Percentiles rank a stretch among this genome's conserved stretches.
Conservation (phyloP, 2,329 filamentous ascomycete species). For the Metarhizium anisopliae region DNA sequence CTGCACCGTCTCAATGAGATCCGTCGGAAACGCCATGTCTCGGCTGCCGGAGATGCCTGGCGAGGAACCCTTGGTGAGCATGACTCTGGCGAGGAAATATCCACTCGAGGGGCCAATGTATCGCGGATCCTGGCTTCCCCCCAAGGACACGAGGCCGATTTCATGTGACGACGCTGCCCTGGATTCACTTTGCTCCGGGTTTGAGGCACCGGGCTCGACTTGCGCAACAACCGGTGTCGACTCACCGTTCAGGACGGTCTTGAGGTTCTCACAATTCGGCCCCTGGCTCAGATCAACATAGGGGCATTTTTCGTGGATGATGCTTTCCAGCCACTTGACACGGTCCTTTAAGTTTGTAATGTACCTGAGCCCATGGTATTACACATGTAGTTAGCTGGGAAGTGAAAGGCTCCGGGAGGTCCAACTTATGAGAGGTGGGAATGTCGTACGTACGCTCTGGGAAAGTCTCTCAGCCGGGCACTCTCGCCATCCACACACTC, state of each 20-base stretch:
- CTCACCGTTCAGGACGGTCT: too few species aligned
- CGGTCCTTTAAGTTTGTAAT: slow-evolving; percentile 17
- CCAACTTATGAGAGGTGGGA: too few species aligned
- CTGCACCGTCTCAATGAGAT: slow-evolving; percentile 6
- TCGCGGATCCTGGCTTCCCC: slow-evolving; percentile 34
- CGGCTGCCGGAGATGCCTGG: background rate
- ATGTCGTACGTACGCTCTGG: slow-evolving; percentile 26
- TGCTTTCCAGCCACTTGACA: slow-evolving; percentile 32
- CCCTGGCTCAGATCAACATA: too few species aligned
- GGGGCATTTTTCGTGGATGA: slow-evolving; percentile 23
- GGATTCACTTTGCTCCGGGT: too few species aligned
- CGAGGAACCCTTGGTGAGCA: slow-evolving; percentile 22
- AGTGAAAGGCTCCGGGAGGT: background rate
- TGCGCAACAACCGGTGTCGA: too few species aligned
- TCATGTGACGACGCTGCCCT: too few species aligned
- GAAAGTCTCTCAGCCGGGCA: slow-evolving; percentile 27
- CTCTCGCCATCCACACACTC: slow-evolving; percentile 36
- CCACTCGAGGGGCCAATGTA: slow-evolving; percentile 49
- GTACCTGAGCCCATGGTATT: slow-evolving; percentile 10
- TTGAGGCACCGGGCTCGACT: too few species aligned
- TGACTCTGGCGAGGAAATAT: slow-evolving; percentile 41
- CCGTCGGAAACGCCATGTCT: too few species aligned
- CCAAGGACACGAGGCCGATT: slow-evolving; percentile 24
- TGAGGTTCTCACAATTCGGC: too few species aligned
- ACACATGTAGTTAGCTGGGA: background rate